phyloP scores from a whole-genome alignment of 1,139 yeast genomes.

The Yamadazyma trypodendri region DNA sequence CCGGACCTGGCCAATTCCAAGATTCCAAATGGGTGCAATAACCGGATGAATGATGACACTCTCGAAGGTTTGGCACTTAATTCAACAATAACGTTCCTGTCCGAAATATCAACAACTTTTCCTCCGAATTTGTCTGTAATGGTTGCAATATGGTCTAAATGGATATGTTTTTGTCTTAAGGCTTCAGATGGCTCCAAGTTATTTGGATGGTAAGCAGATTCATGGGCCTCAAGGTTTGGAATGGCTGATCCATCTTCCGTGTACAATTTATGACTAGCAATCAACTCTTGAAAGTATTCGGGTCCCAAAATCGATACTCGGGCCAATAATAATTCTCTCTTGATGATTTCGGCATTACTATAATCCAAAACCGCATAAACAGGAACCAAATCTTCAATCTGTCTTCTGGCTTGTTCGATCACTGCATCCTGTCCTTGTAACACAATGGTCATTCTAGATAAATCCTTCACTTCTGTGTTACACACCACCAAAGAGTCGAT shows the following conservation, averaged over 20 bases:
- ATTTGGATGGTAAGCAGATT: conserved; percentile 76
- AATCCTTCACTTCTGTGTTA: conserved; percentile 92
- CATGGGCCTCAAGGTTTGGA: conserved; percentile 51
- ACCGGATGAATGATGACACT: conserved; percentile 78
- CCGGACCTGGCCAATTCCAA: conserved; percentile 96
- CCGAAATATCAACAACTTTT: conserved; percentile 85
- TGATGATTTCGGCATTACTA: conserved; percentile 83
- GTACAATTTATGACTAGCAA: conserved; percentile 76
- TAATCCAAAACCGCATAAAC: conserved; percentile 97
- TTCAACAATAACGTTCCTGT: conserved; percentile 92
- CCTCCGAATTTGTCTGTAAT: conserved; percentile 90
- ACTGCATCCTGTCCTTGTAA: conserved; percentile 94
- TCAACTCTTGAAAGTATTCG: conserved; percentile 92
- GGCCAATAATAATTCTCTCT: conserved; percentile 86
- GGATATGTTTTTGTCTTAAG: conserved; percentile 88
- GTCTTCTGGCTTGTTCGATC: conserved; percentile 98
- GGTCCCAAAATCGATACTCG: conserved; percentile 93
- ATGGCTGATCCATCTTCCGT: conserved; percentile 38
- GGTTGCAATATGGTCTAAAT: conserved; percentile 78
- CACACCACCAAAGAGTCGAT: conserved; percentile 96
- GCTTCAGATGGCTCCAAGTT: conserved; percentile 91
- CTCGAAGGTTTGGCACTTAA: conserved; percentile 92
- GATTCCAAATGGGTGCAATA: conserved; percentile 93
- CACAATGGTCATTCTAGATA: conserved; percentile 95
- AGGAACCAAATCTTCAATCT: conserved; percentile 95